These are phyloP conservation scores for Sugiyamaella marilandica DNA, from an alignment of 805 yeast genomes.

Conservation along the genomic window DNA sequence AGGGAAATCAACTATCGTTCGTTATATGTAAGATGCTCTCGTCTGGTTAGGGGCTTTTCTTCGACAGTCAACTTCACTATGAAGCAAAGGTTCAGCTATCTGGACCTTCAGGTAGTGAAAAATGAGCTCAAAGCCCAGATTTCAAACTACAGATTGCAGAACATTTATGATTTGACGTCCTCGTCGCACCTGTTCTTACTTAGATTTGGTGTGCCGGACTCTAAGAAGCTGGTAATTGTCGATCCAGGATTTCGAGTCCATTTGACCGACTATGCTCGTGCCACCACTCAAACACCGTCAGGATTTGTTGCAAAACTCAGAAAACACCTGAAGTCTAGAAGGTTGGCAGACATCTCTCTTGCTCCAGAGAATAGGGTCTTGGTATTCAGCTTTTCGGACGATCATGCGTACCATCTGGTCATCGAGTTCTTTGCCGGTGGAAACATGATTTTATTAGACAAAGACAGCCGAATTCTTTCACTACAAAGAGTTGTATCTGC, in stretches of 20 bases:
- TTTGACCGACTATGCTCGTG: slow-evolving; percentile 73
- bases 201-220: slow-evolving; percentile 79
- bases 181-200: slow-evolving; percentile 69
- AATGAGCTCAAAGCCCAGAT: slow-evolving; percentile 57
- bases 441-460: slow-evolving; percentile 73
- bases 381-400: slow-evolving; percentile 81
- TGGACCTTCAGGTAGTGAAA: slow-evolving; percentile 71
- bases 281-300: slow-evolving; percentile 76
- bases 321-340: slow-evolving; percentile 75
- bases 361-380: slow-evolving; percentile 78
- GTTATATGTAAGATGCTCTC: background rate
- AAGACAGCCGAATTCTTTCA: slow-evolving; percentile 59
- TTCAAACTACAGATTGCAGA: slow-evolving; percentile 67
- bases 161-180: slow-evolving; percentile 74
- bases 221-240: slow-evolving; percentile 66
- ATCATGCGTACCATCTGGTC: slow-evolving; percentile 62
- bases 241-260: slow-evolving; percentile 86
- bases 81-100: slow-evolving; percentile 80
- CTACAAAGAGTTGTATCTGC: slow-evolving; percentile 73
- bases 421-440: slow-evolving; percentile 96
- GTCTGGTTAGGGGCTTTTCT: background rate
- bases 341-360: slow-evolving; percentile 69
- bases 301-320: slow-evolving; percentile 81
- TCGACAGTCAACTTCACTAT: slow-evolving; percentile 6
- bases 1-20: background rate